Evolutionary conservation across 345 rosid genomes (phyloP).

Genomic region (Ceriops tagal): DNA sequence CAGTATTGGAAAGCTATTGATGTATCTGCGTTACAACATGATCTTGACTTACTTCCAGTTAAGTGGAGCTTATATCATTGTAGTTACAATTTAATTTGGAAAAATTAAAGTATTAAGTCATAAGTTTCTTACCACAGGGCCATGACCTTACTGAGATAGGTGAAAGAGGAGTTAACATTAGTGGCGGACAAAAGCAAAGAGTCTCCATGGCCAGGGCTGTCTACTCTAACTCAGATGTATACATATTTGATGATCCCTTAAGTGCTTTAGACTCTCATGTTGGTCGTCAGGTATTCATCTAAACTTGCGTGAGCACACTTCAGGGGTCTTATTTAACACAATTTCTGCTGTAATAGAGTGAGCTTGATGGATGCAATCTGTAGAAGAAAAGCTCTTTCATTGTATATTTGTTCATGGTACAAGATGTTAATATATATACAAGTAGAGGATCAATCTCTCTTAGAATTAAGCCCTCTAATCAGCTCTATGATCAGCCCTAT

Average conservation of each 20-base stretch:
- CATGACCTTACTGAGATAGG: slow-evolving; percentile 46
- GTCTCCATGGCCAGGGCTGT: slow-evolving; percentile 32
- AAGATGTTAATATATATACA: too few relatives aligned
- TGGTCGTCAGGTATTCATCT: slow-evolving; percentile 22
- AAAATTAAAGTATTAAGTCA: slow-evolving; percentile 1
- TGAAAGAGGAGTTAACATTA: slow-evolving; percentile 34
- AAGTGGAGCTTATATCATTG: slow-evolving; percentile 12
- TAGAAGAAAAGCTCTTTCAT: too few relatives aligned
- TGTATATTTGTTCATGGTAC: too few relatives aligned
- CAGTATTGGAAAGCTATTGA: slow-evolving; percentile 79
- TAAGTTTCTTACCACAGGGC: slow-evolving; percentile 53
- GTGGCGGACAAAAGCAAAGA: slow-evolving; percentile 38
- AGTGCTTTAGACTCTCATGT: slow-evolving; percentile 38
- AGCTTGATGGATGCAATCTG: neutral
- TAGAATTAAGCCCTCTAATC: too few relatives aligned
- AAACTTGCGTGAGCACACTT: neutral
- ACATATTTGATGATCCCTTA: slow-evolving; percentile 34
- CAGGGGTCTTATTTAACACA: neutral
- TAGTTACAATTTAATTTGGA: neutral
- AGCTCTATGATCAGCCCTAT: too few relatives aligned
- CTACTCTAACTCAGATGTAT: slow-evolving; percentile 28
- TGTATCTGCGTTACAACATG: slow-evolving; percentile 79
- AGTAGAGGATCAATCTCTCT: too few relatives aligned
- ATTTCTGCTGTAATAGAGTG: neutral
- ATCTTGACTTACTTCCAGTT: slow-evolving; percentile 83